These are phyloP conservation scores for Leptodermis oblonga DNA, from an alignment of 257 asterid genomes.

Conservation along the genomic window DNA sequence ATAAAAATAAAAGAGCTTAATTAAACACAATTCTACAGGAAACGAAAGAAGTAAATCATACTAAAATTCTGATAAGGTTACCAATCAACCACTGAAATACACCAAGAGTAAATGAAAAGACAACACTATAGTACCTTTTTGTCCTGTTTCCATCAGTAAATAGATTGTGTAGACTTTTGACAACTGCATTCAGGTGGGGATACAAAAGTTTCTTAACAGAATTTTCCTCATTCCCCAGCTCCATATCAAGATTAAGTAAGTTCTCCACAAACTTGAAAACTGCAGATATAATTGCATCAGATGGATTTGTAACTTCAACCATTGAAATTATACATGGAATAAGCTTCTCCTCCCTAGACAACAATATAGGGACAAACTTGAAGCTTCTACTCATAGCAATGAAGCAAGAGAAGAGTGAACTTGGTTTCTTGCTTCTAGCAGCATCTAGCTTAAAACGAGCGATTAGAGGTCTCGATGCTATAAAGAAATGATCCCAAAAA, in stretches of 20 bases:
- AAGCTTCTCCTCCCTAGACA: constrained; percentile 54
- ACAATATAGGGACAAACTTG: constrained; percentile 62
- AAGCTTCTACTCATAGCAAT: constrained; percentile 87
- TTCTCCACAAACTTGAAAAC: constrained; percentile 80
- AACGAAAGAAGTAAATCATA: constrained; percentile 1
- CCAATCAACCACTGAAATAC: background rate
- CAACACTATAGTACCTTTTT: constrained; percentile 47
- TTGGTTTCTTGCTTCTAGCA: constrained; percentile 76
- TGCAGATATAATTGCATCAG: constrained; percentile 54
- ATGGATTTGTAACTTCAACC: constrained; percentile 63
- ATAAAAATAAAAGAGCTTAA: constrained; percentile 39
- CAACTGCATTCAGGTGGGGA: constrained; percentile 67
- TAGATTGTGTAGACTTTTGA: constrained; percentile 52
- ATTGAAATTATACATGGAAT: constrained; percentile 78
- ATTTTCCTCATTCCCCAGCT: constrained; percentile 44
- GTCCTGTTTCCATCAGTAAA: constrained; percentile 50
- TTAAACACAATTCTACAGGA: constrained; percentile 19
- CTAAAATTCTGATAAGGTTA: constrained; percentile 20
- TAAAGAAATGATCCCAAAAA: constrained; percentile 78
- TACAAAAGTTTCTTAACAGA: constrained; percentile 44
- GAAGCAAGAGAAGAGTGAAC: constrained; percentile 84
- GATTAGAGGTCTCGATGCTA: constrained; percentile 58
- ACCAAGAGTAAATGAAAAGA: background rate
- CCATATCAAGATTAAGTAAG: constrained; percentile 69
- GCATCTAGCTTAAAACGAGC: constrained; percentile 76